Conservation (phyloP, 2,329 filamentous ascomycete species). For the Hypoxylon sp. region DNA sequence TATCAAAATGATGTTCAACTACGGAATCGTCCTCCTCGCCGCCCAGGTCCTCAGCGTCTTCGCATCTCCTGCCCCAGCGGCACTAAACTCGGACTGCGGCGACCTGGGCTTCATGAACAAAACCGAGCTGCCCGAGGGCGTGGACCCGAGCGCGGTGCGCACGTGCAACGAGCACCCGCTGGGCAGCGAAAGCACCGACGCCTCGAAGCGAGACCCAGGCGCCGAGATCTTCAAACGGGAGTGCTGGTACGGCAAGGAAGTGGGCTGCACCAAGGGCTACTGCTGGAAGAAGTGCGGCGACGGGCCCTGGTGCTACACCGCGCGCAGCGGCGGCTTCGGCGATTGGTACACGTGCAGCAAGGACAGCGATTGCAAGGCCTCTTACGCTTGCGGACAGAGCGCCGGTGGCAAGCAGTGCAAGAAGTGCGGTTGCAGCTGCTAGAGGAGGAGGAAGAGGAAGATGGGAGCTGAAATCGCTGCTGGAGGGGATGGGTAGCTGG, state of each 20-base stretch:
- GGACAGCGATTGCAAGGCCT: slow-evolving; percentile 8
- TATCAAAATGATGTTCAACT: slow-evolving; percentile 20
- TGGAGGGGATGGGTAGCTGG: not conserved
- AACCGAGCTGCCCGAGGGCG: slow-evolving; percentile 9
- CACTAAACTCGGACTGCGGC: slow-evolving; percentile 4
- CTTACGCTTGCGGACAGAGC: slow-evolving; percentile 12
- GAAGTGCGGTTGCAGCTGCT: slow-evolving; percentile 28
- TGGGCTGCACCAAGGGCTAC: slow-evolving; percentile 21
- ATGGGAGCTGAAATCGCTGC: not conserved
- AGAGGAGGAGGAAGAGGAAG: not conserved
- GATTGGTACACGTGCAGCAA: slow-evolving; percentile 23
- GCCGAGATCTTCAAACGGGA: slow-evolving; percentile 15
- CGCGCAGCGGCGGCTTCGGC: slow-evolving; percentile 22
- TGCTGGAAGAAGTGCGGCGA: slow-evolving; percentile 31
- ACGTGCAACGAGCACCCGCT: slow-evolving; percentile 26
- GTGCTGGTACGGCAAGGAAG: slow-evolving; percentile 20
- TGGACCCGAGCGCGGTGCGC: slow-evolving; percentile 16
- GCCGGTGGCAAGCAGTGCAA: slow-evolving; percentile 3
- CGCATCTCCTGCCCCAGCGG: slow-evolving; percentile 11
- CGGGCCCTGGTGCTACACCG: slow-evolving; percentile 32
- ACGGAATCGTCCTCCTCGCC: slow-evolving; percentile 21
- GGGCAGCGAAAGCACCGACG: not conserved
- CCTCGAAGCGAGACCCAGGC: not conserved
- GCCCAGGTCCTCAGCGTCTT: slow-evolving; percentile 11
- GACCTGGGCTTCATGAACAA: not conserved